These are phyloP conservation scores for Amorphotheca resinae DNA, from an alignment of 495 filamentous ascomycete species.

Conservation along the genomic window DNA sequence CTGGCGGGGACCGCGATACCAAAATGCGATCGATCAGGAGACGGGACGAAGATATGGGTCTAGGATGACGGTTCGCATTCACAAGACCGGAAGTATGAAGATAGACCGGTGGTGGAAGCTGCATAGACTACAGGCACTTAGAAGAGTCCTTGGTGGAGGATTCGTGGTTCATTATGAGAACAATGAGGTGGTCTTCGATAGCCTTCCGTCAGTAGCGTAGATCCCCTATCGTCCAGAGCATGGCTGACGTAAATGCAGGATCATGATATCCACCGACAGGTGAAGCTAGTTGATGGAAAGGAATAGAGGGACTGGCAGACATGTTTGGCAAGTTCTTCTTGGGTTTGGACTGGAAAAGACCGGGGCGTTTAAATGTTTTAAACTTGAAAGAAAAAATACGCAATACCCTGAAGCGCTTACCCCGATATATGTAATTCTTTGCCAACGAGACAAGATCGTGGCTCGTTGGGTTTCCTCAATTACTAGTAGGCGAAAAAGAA, in stretches of 20 bases:
- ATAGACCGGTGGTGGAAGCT: constrained; percentile 92
- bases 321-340: not conserved
- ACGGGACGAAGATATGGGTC: constrained; percentile 64
- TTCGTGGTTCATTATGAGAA: constrained; percentile 69
- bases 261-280: constrained; percentile 1
- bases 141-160: constrained; percentile 66
- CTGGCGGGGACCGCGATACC: constrained; percentile 56
- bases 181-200: constrained; percentile 69
- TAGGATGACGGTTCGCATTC: constrained; percentile 63
- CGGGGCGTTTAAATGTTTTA: not conserved
- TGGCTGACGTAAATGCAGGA: not conserved
- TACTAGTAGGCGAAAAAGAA: too few relatives aligned
- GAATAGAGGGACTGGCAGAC: too few relatives aligned
- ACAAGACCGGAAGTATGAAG: constrained; percentile 55
- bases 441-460: too few relatives aligned
- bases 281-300: not conserved
- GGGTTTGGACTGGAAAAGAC: not conserved
- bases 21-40: constrained; percentile 59
- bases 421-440: too few relatives aligned
- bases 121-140: constrained; percentile 60
- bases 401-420: too few relatives aligned
- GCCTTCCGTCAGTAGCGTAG: constrained; percentile 36
- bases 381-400: not conserved
- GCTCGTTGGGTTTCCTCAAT: too few relatives aligned
- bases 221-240: not conserved